Conservation (phyloP, 306 rosid species). For the Corylus avellana region DNA sequence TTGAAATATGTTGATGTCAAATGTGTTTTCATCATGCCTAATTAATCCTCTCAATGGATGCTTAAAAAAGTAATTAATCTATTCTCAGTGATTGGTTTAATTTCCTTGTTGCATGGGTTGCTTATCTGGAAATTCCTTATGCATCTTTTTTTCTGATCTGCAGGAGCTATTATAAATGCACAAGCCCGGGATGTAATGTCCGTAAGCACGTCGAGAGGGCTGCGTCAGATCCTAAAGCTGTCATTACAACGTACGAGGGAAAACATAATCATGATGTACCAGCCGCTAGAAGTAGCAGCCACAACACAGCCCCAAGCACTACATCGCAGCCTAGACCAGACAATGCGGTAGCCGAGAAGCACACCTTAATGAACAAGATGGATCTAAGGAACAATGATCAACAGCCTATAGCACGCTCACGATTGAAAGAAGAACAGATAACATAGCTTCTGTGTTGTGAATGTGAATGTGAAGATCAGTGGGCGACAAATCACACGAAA, state of each 20-base stretch:
- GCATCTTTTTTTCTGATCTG: constrained; percentile 5
- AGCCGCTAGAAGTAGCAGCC: constrained; percentile 69
- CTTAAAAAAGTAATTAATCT: neutral
- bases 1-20: neutral
- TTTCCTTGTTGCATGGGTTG: neutral
- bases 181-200: constrained; percentile 74
- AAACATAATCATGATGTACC: constrained; percentile 92
- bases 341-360: constrained; percentile 35
- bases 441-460: constrained; percentile 36
- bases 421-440: constrained; percentile 72
- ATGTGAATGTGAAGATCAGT: constrained; percentile 11
- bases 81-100: neutral
- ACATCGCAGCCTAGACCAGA: constrained; percentile 45
- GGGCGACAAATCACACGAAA: constrained; percentile 21
- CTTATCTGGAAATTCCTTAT: constrained; percentile 13
- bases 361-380: constrained; percentile 25
- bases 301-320: constrained; percentile 48
- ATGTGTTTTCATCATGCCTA: neutral
- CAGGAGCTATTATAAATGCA: constrained; percentile 96
- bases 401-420: constrained; percentile 52
- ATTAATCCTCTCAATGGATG: neutral
- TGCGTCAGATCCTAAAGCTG: constrained; percentile 81
- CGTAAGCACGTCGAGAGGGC: constrained; percentile 93
- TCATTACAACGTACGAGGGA: constrained; percentile 89
- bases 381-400: constrained; percentile 41